These are phyloP conservation scores for Corynascus novoguineensis DNA, from an alignment of 495 filamentous ascomycete genomes.

Conservation along the genomic window DNA sequence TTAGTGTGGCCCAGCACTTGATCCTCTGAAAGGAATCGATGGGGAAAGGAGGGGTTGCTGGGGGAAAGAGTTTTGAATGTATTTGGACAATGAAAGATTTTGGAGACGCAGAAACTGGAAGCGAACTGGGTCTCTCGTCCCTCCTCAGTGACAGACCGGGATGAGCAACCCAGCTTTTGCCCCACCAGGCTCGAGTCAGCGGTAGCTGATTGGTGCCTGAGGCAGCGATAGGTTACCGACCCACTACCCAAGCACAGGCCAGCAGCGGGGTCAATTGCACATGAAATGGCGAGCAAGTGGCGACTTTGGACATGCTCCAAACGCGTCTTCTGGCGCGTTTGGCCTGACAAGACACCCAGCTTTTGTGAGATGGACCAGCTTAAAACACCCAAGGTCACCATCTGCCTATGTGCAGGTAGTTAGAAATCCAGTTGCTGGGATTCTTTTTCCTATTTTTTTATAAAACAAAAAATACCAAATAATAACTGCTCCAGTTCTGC, in stretches of 20 bases:
- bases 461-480: not conserved
- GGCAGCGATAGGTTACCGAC: not conserved
- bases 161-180: not conserved
- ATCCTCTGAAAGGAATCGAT: constrained; percentile 59
- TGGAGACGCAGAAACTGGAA: constrained; percentile 33
- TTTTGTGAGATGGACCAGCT: not conserved
- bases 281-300: constrained; percentile 6
- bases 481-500: not conserved
- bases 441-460: not conserved
- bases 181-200: constrained; percentile 9
- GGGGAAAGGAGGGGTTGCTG: constrained; percentile 13
- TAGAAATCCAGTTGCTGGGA: not conserved
- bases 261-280: not conserved
- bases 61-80: constrained; percentile 29
- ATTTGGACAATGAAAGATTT: constrained; percentile 37
- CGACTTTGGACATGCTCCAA: not conserved
- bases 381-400: not conserved
- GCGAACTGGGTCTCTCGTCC: constrained; percentile 17
- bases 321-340: not conserved
- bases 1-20: constrained; percentile 43
- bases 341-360: not conserved
- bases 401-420: not conserved
- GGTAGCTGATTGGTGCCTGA: constrained; percentile 9
- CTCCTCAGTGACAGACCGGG: constrained; percentile 8
- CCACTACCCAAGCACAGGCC: not conserved